Base-by-base conservation (phyloP, 495 filamentous ascomycete genomes). In the Penicillium robsamsonii region DNA sequence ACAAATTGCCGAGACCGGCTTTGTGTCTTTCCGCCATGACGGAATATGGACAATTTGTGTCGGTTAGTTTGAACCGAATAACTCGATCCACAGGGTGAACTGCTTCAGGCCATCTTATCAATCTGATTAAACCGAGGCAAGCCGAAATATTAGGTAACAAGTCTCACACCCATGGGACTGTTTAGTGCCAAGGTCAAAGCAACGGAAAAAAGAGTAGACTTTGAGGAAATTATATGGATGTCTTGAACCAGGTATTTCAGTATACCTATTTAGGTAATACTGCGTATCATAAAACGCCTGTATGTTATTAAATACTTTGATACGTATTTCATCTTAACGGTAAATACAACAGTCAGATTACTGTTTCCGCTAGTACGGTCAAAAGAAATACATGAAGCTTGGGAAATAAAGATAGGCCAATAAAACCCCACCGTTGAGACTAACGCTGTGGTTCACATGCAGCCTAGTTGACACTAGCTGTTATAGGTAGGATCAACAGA, bases 91-190 rank as follows among this genome's bases (percentile, higher is more conserved):
- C 50, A 17, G 6, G 17, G 3, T 25, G 13, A n/a, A 46, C 27
- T 35, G 42, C 38, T 38, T 46, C 31, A 46, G 40, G 15, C 12
- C 42, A 54, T 54, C 52, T 54, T 54, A 54, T 54, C 51, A 53
- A 53, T 53, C 52, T 46, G 52, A 54, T 54, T 54, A 54, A 10
- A 25, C 52, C 43, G 41, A 27, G 50, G 18, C 40, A 29, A 51
- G 25, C 50, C 52, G 52, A 37, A 24, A 46, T 27, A 33, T 54
- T 52, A 52, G 50, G 50, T 52, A 52, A 52, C 37, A 24, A 33
- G 25, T 52, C 50, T 52, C 50, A 33, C 10, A 4, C 43, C 20
- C 17, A 12, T 22, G 41, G 20, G 11, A 12, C 20, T 31, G n/a
- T 41, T 41, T 1, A n/a, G 22, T 7, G 49, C 49, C 35, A 51